Conservation (phyloP, 2,329 filamentous ascomycete genomes). For the Venturia aucupariae region DNA sequence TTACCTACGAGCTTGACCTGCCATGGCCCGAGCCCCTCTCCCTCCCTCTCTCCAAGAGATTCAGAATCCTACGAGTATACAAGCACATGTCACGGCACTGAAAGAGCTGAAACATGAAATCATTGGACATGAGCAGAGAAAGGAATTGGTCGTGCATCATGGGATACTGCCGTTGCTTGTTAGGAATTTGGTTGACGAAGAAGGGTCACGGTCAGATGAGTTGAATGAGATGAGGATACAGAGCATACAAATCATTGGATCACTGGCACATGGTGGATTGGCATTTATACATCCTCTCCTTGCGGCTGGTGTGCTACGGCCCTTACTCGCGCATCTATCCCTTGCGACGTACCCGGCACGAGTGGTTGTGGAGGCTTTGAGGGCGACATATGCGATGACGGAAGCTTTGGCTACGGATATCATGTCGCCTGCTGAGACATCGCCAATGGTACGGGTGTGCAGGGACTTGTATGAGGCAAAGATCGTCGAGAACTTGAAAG, state of each 20-base stretch:
- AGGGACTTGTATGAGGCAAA: conserved; percentile 50
- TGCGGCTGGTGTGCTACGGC: conserved; percentile 52
- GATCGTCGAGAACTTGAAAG: conserved; percentile 52
- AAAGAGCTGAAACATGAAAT: conserved; percentile 78
- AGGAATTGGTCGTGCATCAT: conserved; percentile 59
- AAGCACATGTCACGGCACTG: conserved; percentile 47
- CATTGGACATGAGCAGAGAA: conserved; percentile 78
- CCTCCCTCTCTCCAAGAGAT: conserved; percentile 29
- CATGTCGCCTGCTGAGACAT: conserved; percentile 5
- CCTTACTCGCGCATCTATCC: conserved; percentile 62
- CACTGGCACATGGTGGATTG: conserved; percentile 80
- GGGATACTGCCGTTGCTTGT: conserved; percentile 2
- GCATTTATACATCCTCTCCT: conserved; percentile 68
- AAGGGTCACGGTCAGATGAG: conserved; percentile 17
- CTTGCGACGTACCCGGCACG: conserved; percentile 54
- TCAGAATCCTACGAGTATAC: conserved; percentile 26
- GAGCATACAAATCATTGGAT: conserved; percentile 74
- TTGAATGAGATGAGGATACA: conserved; percentile 54
- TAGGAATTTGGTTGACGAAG: conserved; percentile 13
- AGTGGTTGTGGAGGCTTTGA: conserved; percentile 64
- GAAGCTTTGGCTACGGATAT: conserved; percentile 37
- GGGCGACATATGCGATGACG: conserved; percentile 62
- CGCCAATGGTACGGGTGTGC: conserved; percentile 17
- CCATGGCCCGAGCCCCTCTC: conserved; percentile 11
- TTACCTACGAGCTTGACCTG: neutral